Evolutionary conservation across 192 early-diverging fungal species (phyloP).

Genomic region (Dimargaris xerosporica): DNA sequence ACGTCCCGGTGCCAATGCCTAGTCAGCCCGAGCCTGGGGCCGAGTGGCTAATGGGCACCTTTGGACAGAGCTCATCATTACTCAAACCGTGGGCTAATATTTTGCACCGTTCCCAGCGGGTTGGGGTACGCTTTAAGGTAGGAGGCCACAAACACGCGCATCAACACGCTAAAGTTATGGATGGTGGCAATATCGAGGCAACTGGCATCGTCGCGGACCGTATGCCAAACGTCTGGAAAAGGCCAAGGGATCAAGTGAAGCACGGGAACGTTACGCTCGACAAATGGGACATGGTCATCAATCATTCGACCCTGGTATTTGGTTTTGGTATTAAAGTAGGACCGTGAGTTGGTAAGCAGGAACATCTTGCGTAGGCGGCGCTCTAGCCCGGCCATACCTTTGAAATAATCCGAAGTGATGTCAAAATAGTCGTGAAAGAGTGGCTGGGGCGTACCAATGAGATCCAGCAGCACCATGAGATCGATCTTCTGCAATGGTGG

Average conservation of each 20-base stretch:
- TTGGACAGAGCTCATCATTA: too few relatives aligned
- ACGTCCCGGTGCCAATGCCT: too few relatives aligned
- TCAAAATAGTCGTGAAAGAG: constrained; percentile 40
- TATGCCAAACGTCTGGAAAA: constrained; percentile 88
- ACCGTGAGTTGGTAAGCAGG: not conserved
- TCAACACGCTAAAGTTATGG: constrained; percentile 59
- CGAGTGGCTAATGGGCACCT: too few relatives aligned
- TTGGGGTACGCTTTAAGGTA: constrained; percentile 25
- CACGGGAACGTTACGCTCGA: constrained; percentile 59
- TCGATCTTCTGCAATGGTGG: constrained; percentile 56
- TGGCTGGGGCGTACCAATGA: constrained; percentile 48
- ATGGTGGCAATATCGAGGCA: constrained; percentile 45
- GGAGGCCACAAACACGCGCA: constrained; percentile 64
- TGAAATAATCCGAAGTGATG: constrained; percentile 51
- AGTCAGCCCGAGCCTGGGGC: too few relatives aligned
- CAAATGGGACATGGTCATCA: constrained; percentile 87
- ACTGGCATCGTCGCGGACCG: constrained; percentile 47
- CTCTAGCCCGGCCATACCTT: constrained; percentile 53
- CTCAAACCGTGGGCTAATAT: too few relatives aligned
- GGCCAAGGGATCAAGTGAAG: constrained; percentile 74
- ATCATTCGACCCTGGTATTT: constrained; percentile 31
- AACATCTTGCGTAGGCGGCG: constrained; percentile 28
- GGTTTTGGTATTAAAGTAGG: constrained; percentile 12
- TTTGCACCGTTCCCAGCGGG: not conserved
- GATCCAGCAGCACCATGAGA: constrained; percentile 72